Evolutionary conservation across 139 green algal genomes (phyloP).

Genomic region (Chlorella sp.): DNA sequence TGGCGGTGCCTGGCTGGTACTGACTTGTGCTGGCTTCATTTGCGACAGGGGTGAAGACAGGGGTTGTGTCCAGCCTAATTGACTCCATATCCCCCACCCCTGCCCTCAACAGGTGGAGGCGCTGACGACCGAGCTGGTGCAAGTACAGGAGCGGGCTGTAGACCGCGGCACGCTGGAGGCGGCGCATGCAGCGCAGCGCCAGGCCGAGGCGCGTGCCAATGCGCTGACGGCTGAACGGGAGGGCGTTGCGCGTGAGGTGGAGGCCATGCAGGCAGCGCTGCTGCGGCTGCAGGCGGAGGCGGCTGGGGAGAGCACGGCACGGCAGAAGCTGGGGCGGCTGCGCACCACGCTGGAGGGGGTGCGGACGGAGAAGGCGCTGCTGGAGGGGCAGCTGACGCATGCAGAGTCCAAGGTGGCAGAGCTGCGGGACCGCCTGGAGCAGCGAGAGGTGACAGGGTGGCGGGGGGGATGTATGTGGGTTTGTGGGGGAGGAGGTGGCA

Average conservation of each 20-base stretch:
- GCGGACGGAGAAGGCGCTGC: constrained; percentile 31
- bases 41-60: not conserved
- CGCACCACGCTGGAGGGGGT: constrained; percentile 13
- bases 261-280: constrained; percentile 36
- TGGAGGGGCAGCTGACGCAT: constrained; percentile 37
- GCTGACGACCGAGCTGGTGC: constrained; percentile 24
- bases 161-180: constrained; percentile 7
- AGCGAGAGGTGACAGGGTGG: constrained; percentile 9
- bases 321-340: constrained; percentile 20
- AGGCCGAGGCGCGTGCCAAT: constrained; percentile 22
- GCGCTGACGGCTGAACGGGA: constrained; percentile 10
- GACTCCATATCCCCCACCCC: not conserved
- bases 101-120: constrained; percentile 21
- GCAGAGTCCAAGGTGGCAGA: constrained; percentile 43
- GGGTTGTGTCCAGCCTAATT: not conserved
- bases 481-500: not conserved
- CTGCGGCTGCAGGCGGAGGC: constrained; percentile 35
- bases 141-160: constrained; percentile 28
- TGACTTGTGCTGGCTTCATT: not conserved
- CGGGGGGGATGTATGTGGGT: too few relatives aligned
- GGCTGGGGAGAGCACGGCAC: not conserved
- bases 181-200: not conserved
- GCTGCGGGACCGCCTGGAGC: constrained; percentile 38
- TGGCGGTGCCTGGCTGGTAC: not conserved
- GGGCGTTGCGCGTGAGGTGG: constrained; percentile 31